Evolutionary conservation across 2,329 filamentous ascomycete species (phyloP).

Genomic region (Ophiognomonia clavigignenti-juglandacearum): DNA sequence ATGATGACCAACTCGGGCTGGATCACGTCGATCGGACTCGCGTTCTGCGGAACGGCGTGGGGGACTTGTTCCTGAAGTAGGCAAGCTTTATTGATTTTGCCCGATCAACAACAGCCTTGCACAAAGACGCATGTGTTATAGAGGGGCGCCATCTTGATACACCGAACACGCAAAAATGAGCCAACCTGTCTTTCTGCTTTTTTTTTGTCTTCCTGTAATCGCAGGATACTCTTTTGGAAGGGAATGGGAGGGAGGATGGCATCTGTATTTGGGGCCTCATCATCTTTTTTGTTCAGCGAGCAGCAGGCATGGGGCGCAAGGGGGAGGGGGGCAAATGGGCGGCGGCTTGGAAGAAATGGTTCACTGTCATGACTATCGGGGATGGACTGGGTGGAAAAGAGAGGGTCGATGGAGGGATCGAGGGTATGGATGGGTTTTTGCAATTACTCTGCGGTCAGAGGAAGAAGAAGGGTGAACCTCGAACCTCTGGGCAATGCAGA

Average conservation of each 20-base stretch:
- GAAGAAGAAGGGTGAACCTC: too few species aligned
- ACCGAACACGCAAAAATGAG: background rate
- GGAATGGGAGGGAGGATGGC: background rate
- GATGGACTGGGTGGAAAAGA: too few species aligned
- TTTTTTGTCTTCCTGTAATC: background rate
- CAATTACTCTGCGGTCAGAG: too few species aligned
- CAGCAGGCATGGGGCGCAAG: constrained; percentile 12
- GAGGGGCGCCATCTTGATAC: background rate
- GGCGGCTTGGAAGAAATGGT: constrained; percentile 1
- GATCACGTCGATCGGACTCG: constrained; percentile 62
- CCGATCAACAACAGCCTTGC: too few species aligned
- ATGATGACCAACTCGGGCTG: constrained; percentile 60
- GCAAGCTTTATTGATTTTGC: background rate
- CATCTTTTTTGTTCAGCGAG: constrained; percentile 6
- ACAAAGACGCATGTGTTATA: background rate
- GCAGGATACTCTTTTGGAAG: background rate
- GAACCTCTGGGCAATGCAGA: constrained; percentile 11
- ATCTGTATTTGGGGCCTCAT: background rate
- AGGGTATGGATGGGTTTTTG: too few species aligned
- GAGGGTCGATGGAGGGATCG: too few species aligned
- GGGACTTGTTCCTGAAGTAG: constrained; percentile 55
- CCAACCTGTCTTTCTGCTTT: background rate
- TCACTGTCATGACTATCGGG: constrained; percentile 6
- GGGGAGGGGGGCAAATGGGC: too few species aligned
- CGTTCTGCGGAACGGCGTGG: constrained; percentile 52